These are phyloP conservation scores for Beauveria australis DNA, from an alignment of 2,329 filamentous ascomycete species.

Conservation along the genomic window DNA sequence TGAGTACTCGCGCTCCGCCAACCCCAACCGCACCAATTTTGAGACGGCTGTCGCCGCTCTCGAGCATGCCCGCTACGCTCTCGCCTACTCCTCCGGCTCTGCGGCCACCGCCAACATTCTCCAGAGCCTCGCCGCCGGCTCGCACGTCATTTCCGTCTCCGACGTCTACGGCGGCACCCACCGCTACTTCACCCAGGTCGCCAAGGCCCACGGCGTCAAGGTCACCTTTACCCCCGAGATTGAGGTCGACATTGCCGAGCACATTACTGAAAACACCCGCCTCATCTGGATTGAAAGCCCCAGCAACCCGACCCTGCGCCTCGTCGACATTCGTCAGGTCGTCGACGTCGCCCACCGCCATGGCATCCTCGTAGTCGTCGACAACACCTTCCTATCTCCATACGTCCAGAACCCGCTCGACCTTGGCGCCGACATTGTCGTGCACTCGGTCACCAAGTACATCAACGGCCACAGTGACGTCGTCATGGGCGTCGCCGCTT, in stretches of 20 bases:
- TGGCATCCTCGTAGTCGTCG: conserved; percentile 92
- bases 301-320: conserved; percentile 84
- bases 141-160: conserved; percentile 91
- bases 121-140: conserved; percentile 82
- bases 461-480: conserved; percentile 98
- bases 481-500: conserved; percentile 93
- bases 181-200: conserved; percentile 97
- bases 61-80: conserved; percentile 84
- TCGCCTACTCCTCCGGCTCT: conserved; percentile 90
- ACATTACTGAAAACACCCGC: conserved; percentile 85
- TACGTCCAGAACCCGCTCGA: conserved; percentile 96
- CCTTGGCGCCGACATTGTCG: conserved; percentile 91
- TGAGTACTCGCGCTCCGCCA: conserved; percentile 89
- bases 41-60: conserved; percentile 85
- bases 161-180: conserved; percentile 98
- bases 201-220: conserved; percentile 83
- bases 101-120: conserved; percentile 90
- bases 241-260: conserved; percentile 73
- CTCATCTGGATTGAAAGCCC: conserved; percentile 94
- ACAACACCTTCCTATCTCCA: conserved; percentile 96
- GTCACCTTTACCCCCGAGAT: conserved; percentile 93
- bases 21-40: conserved; percentile 94
- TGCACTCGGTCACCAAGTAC: conserved; percentile 97
- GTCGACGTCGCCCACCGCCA: conserved; percentile 75
- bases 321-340: conserved; percentile 88